These are phyloP conservation scores for Calocera viscosa DNA, from an alignment of 768 basidiomycete species.

Conservation along the genomic window DNA sequence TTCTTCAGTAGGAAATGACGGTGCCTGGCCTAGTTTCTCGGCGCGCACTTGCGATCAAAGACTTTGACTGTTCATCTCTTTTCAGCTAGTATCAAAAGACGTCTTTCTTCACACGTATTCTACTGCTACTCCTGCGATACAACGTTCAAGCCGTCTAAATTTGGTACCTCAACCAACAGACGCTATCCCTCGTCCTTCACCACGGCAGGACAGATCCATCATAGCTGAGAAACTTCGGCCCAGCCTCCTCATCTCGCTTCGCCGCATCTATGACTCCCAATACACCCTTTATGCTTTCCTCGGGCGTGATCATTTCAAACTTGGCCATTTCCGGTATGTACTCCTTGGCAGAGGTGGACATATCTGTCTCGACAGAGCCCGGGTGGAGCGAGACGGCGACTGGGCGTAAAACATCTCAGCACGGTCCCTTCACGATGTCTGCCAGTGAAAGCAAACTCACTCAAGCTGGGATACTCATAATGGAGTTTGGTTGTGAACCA, in stretches of 20 bases:
- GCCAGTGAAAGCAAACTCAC: not conserved
- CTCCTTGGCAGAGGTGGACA: not conserved
- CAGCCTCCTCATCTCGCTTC: not conserved
- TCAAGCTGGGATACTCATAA: constrained; percentile 3
- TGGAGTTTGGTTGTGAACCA: constrained; percentile 11
- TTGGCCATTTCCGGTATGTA: not conserved
- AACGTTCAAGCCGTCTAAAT: too few relatives aligned
- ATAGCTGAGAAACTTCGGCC: not conserved
- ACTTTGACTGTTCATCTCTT: too few relatives aligned
- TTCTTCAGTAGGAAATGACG: too few relatives aligned
- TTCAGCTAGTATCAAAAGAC: too few relatives aligned
- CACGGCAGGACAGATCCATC: not conserved
- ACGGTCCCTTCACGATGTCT: not conserved
- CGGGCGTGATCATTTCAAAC: not conserved
- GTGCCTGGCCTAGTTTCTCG: too few relatives aligned
- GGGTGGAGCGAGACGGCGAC: constrained; percentile 2
- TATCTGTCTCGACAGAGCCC: constrained; percentile 9
- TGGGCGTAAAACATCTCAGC: not conserved
- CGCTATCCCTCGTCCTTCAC: not conserved
- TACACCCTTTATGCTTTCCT: not conserved
- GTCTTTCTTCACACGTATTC: too few relatives aligned
- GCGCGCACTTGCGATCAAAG: too few relatives aligned
- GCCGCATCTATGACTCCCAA: constrained; percentile 3
- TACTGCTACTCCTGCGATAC: too few relatives aligned
- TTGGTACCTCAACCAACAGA: not conserved